Percentiles rank a stretch among this genome's conserved stretches.
These are phyloP conservation scores for Ceratobasidium sp. DNA, from an alignment of 1,284 basidiomycete species.

Conservation along the genomic window DNA sequence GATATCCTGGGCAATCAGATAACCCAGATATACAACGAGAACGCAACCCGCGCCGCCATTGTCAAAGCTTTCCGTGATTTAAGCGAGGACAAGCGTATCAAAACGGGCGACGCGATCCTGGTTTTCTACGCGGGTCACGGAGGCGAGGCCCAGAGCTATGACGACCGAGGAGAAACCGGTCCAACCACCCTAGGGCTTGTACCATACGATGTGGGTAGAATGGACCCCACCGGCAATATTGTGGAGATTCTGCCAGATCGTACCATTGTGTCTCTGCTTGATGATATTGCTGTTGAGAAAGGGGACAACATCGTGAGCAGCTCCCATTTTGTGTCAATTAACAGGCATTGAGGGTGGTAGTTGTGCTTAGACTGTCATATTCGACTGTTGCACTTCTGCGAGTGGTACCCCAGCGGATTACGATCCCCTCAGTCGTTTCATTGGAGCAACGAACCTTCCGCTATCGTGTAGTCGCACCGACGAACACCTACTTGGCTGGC, in stretches of 20 bases:
- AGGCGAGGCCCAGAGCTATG: constrained; percentile 63
- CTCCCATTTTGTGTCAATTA: not conserved
- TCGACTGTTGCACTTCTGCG: constrained; percentile 74
- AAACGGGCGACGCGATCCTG: constrained; percentile 71
- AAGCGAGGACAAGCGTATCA: constrained; percentile 69
- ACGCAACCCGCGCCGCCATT: constrained; percentile 71
- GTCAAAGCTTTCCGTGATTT: constrained; percentile 70
- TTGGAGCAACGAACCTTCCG: constrained; percentile 67
- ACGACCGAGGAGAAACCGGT: constrained; percentile 54
- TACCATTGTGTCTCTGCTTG: not conserved
- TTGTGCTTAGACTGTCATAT: constrained; percentile 62
- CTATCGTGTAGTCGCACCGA: constrained; percentile 66
- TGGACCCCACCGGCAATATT: constrained; percentile 62
- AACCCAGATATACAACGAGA: constrained; percentile 66
- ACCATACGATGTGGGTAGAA: constrained; percentile 70
- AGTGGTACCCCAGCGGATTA: constrained; percentile 58
- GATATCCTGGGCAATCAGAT: constrained; percentile 72
- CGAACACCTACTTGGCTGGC: too few species aligned
- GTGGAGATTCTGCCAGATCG: constrained; percentile 58
- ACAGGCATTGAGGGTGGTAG: not conserved
- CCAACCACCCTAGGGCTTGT: constrained; percentile 69
- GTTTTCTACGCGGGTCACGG: constrained; percentile 81
- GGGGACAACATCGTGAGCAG: constrained; percentile 68
- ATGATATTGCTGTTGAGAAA: constrained; percentile 64
- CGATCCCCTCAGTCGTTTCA: constrained; percentile 59